These are phyloP conservation scores for Colletotrichum sp. DNA, from an alignment of 2,329 filamentous ascomycete genomes.

Conservation along the genomic window DNA sequence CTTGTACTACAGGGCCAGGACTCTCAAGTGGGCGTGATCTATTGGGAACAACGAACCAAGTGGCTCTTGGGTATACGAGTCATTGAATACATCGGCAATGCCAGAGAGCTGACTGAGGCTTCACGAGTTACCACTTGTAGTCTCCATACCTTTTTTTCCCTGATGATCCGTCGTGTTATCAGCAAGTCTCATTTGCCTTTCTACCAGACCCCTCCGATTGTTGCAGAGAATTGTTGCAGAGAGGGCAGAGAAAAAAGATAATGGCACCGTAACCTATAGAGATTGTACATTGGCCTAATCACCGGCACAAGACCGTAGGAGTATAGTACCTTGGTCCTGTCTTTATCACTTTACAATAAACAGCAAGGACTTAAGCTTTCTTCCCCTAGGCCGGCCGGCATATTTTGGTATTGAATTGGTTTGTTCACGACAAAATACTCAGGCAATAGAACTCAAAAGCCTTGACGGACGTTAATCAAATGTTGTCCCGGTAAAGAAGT, in stretches of 20 bases:
- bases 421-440: background rate
- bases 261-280: background rate
- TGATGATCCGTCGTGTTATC: background rate
- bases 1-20: background rate
- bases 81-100: background rate
- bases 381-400: background rate
- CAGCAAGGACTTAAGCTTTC: background rate
- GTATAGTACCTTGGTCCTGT: fast-evolving
- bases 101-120: background rate
- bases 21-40: background rate
- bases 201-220: too few relatives aligned
- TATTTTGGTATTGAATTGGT: too few relatives aligned
- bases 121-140: background rate
- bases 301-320: fast-evolving
- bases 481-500: fast-evolving
- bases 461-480: background rate
- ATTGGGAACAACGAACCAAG: background rate
- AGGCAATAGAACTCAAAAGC: background rate
- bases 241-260: too few relatives aligned
- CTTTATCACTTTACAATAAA: background rate
- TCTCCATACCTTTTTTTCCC: fast-evolving
- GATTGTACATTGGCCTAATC: fast-evolving
- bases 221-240: too few relatives aligned
- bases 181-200: background rate
- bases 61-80: background rate